These are phyloP conservation scores for Tulasnella sp. DNA, from an alignment of 768 basidiomycete genomes.

Conservation along the genomic window DNA sequence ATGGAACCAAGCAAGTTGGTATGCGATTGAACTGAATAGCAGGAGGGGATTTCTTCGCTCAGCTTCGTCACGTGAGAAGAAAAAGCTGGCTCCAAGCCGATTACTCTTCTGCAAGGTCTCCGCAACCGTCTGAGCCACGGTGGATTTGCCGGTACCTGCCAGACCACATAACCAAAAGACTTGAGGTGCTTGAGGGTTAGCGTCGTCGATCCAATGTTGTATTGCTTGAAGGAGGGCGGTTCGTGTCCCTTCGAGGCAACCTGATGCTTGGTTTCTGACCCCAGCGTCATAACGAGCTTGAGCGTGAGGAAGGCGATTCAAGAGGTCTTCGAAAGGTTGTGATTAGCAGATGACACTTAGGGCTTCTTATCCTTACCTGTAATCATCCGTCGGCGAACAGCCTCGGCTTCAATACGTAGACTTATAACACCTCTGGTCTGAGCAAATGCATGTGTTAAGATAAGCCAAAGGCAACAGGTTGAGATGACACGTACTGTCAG, in stretches of 20 bases:
- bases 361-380: background rate
- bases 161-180: slow-evolving; percentile 26
- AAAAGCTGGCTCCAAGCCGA: slow-evolving; percentile 28
- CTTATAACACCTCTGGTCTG: too few relatives aligned
- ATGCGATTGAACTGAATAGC: slow-evolving; percentile 27
- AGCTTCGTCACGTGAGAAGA: slow-evolving; percentile 23
- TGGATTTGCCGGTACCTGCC: slow-evolving; percentile 32
- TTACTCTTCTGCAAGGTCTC: slow-evolving; percentile 18
- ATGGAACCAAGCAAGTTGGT: slow-evolving; percentile 22
- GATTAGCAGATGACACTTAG: too few relatives aligned
- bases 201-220: background rate
- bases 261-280: background rate
- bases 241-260: slow-evolving; percentile 5
- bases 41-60: slow-evolving; percentile 19
- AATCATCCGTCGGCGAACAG: background rate
- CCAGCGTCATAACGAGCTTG: slow-evolving; percentile 8
- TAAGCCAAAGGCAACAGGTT: too few relatives aligned
- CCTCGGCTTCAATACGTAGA: too few relatives aligned
- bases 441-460: too few relatives aligned
- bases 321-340: background rate
- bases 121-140: slow-evolving; percentile 29
- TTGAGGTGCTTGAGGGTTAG: background rate
- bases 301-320: background rate
- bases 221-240: background rate
- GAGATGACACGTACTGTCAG: background rate